Percentiles rank a stretch among this genome's conserved stretches.
These are phyloP conservation scores for Penicillium decumbens DNA, from an alignment of 2,329 filamentous ascomycete species.

Conservation along the genomic window DNA sequence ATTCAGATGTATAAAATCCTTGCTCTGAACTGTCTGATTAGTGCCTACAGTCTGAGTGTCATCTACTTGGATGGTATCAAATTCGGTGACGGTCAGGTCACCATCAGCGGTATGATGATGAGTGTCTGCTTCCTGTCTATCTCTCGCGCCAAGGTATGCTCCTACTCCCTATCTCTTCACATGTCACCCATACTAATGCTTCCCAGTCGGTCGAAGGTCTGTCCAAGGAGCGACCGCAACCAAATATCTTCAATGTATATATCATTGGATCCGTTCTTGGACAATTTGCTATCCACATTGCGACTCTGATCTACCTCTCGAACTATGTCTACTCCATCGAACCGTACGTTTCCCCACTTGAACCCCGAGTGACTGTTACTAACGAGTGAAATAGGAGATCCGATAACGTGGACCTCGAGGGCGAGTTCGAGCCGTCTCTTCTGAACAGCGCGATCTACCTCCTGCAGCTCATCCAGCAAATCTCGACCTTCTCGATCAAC, in stretches of 20 bases:
- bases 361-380: constrained; percentile 28
- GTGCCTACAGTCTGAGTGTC: constrained; percentile 92
- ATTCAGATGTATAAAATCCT: constrained; percentile 99
- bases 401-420: constrained; percentile 77
- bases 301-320: constrained; percentile 88
- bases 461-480: constrained; percentile 95
- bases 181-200: constrained; percentile 10
- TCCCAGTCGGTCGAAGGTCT: constrained; percentile 77
- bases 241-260: constrained; percentile 98
- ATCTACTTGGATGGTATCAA: constrained; percentile 98
- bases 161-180: not conserved
- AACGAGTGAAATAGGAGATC: constrained; percentile 43
- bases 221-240: constrained; percentile 94
- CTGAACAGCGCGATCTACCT: constrained; percentile 97
- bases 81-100: constrained; percentile 96
- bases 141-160: constrained; percentile 74
- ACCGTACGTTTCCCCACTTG: constrained; percentile 57
- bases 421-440: constrained; percentile 86
- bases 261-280: constrained; percentile 97
- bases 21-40: constrained; percentile 94
- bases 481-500: constrained; percentile 98
- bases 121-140: constrained; percentile 98
- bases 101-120: constrained; percentile 99
- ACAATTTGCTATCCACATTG: constrained; percentile 94
- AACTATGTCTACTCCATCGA: constrained; percentile 80